Base-by-base conservation (phyloP, 768 basidiomycete species). In the Podaxis carcinomalis region DNA sequence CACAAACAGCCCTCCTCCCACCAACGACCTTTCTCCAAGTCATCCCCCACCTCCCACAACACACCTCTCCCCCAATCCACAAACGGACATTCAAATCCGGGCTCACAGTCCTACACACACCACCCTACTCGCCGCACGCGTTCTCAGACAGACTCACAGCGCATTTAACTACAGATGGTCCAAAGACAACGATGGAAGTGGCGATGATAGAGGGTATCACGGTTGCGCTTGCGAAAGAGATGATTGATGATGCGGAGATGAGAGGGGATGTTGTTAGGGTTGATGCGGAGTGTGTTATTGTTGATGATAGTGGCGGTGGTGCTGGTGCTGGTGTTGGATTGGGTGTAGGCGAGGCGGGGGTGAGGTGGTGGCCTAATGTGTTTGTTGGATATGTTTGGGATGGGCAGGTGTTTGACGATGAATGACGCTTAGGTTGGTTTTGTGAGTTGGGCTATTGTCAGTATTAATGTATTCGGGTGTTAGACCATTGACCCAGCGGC, bases 1-100 rank as follows among this genome's bases (percentile, higher is more conserved):
- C 36, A 14, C 19, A 44, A n/a, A n/a, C 25, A 25, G 95, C 95
- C 4, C 83, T 99, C 39, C 85, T 98, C 46, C 89, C 96, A 3
- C 97, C 96, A 3, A 80, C 89, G 28, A 93, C 92, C 2, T 86
- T 98, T 68, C 77, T 92, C n/a, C 82, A 85, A 54, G 86, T 87
- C 11, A 68, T 95, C 5, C 87, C 89, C 0, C 83, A 83, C 58
- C 79, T 98, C 13, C 80, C 86, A 0, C 63, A 68, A 1, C 80
- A 85, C 68, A 94, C 92, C 0, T 68, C 73, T 13, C 93, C 92
- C 1, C 79, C 85, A 0, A 86, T 98, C 62, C 76, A 78, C 39
- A 76, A 79, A 39, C 85, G 92, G 46, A 81, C 80, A 3, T 90
- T 98, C 68, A 69, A 37, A 6, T 90, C 91, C 0, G 90, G 90